Evolutionary conservation across 2,329 filamentous ascomycete species (phyloP), one percentile per base, ranked within the genome.

Genomic region (Pezicula neosporulosa): DNA sequence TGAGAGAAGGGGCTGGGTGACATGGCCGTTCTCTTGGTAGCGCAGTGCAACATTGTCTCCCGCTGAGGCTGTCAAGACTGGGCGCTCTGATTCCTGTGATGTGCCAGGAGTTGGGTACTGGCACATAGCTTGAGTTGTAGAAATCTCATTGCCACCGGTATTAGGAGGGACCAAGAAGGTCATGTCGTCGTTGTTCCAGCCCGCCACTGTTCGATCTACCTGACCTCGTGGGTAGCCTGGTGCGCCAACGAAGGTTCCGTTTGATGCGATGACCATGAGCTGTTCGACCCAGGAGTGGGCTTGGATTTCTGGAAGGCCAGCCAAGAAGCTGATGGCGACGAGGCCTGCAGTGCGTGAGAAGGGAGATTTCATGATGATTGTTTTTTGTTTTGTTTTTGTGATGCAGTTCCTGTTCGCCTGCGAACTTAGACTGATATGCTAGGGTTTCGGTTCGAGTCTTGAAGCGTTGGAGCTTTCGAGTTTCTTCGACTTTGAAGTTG

Each of bases 201-300:
- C 87, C 7, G 78, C 70, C 37, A 74, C 67, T 6, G 70, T 75
- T 55, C 89, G 83, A 30, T 78, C 69, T 15, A 83, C 68, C 63
- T 84, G 90, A 44, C 84, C 86, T 56, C 91, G 86, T n/a, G 87
- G 74, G 66, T 86, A 96, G 30, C 93, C 93, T 21, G 81, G 74
- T 7, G 77, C 68, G 27, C 87, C 87, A 18, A 85, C 73, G 66
- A 91, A 90, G 33, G 82, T 82, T 49, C 91, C 92, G 61, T 90
- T 87, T 27, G 81, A 68, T 48, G 83, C 81, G 66, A 97, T 84
- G 51, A 83, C 82, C 55, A 77, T 81, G 46, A 93, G 75, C 62
- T 86, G 76, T 70, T 97, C 91, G 44, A 93, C 79, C 92, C 92
- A 97, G 16, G 84, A 87, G 70, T 97, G 93, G 35, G 82, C 85